Percentiles rank a stretch among this genome's conserved stretches.
Evolutionary conservation across 2,329 filamentous ascomycete genomes (phyloP).

Genomic region (Metarhizium humberi): DNA sequence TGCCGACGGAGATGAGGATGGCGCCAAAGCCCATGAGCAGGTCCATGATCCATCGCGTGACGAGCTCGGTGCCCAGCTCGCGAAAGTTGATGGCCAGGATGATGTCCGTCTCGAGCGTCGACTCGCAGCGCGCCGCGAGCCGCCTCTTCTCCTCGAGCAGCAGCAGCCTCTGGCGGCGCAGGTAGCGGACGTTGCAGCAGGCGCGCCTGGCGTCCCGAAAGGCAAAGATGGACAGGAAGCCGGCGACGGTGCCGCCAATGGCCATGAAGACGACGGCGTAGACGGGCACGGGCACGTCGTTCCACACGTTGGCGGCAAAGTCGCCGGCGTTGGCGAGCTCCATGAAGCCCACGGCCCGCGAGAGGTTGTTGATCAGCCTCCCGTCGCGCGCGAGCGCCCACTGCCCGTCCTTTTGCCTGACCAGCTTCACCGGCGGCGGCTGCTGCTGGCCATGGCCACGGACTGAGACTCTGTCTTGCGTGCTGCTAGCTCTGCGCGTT

Average conservation of each 20-base stretch:
- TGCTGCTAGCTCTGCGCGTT: background rate
- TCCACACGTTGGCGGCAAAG: constrained; percentile 50
- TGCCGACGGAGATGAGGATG: constrained; percentile 39
- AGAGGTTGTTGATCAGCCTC: constrained; percentile 20
- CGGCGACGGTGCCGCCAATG: constrained; percentile 37
- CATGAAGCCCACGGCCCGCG: constrained; percentile 34
- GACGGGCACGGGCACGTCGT: constrained; percentile 36
- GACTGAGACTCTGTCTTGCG: too few relatives aligned
- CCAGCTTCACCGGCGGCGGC: constrained; percentile 7
- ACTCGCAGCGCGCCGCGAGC: constrained; percentile 4
- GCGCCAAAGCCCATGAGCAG: constrained; percentile 38
- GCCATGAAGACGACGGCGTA: constrained; percentile 43
- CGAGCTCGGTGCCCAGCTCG: constrained; percentile 39
- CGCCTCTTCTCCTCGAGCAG: constrained; percentile 16
- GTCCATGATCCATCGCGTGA: constrained; percentile 43
- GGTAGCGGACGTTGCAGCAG: constrained; percentile 34
- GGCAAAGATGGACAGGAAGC: constrained; percentile 35
- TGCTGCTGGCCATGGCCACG: background rate
- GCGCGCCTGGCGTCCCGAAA: constrained; percentile 33
- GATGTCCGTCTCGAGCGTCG: constrained; percentile 19
- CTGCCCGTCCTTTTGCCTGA: constrained; percentile 6
- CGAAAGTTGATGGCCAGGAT: constrained; percentile 34
- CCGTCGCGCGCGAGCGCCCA: constrained; percentile 8
- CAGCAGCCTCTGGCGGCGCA: constrained; percentile 29
- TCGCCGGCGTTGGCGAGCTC: constrained; percentile 47